A percentile compares a stretch with the other conserved stretches of the same genome.
Evolutionary conservation across 169 alveolate genomes (phyloP).

Genomic region (Plasmodium inui): DNA sequence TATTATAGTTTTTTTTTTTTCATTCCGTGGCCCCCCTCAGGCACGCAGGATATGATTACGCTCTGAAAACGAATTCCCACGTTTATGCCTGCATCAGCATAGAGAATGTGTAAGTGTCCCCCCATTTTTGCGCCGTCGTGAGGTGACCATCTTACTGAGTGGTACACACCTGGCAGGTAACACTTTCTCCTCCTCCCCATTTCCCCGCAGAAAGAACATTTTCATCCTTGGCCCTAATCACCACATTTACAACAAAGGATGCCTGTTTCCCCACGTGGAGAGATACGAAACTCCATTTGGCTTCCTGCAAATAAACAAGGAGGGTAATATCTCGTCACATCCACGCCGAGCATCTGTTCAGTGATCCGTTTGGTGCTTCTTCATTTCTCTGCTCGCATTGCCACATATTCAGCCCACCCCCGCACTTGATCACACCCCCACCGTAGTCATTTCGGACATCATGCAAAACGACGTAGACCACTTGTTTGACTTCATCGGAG

Average conservation of each 20-base stretch:
- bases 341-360: not conserved
- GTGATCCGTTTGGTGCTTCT: not conserved
- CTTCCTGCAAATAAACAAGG: slow-evolving; percentile 86
- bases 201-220: slow-evolving; percentile 83
- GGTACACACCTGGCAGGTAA: not conserved
- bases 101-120: slow-evolving; percentile 74
- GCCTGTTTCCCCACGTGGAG: slow-evolving; percentile 86
- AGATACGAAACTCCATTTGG: slow-evolving; percentile 94
- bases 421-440: too few species aligned
- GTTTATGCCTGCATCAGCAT: slow-evolving; percentile 89
- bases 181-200: not conserved
- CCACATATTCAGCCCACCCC: too few species aligned
- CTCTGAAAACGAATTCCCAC: slow-evolving; percentile 94
- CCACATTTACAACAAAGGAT: slow-evolving; percentile 89
- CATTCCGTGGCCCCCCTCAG: slow-evolving; percentile 61
- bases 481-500: slow-evolving; percentile 31
- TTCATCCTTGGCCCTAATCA: slow-evolving; percentile 96
- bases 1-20: not conserved
- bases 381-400: not conserved
- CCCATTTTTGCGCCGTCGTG: not conserved
- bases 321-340: slow-evolving; percentile 36
- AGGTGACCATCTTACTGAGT: not conserved
- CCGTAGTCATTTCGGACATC: slow-evolving; percentile 52
- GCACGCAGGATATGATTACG: slow-evolving; percentile 95
- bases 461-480: slow-evolving; percentile 19